These are phyloP conservation scores for Heterobasidion irregulare DNA, from an alignment of 1,284 basidiomycete genomes.

Conservation along the genomic window DNA sequence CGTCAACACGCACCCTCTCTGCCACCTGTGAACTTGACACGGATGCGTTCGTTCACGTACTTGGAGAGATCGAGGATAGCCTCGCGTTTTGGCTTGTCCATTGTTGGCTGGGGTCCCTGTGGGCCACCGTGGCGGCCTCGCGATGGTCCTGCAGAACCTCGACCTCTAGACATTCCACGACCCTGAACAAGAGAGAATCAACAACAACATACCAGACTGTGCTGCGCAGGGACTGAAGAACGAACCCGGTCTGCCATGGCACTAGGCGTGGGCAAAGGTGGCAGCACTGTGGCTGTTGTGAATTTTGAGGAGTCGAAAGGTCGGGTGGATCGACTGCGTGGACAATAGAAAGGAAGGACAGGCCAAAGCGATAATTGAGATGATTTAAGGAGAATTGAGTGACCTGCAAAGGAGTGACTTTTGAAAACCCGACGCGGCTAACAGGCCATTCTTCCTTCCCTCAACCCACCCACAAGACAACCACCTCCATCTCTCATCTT, in stretches of 20 bases:
- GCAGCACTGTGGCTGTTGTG: too few relatives aligned
- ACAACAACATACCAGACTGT: constrained; percentile 6
- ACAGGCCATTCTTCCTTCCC: constrained; percentile 12
- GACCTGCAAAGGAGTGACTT: background rate
- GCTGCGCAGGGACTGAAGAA: constrained; percentile 11
- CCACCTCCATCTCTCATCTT: constrained; percentile 6
- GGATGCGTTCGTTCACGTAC: constrained; percentile 87
- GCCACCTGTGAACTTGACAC: constrained; percentile 96
- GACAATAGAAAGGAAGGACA: background rate
- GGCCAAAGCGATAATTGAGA: background rate
- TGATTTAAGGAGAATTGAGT: background rate
- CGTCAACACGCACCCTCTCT: constrained; percentile 66
- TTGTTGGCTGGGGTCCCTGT: constrained; percentile 35
- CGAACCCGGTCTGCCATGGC: constrained; percentile 54
- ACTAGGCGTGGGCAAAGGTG: background rate
- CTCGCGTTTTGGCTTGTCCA: constrained; percentile 88
- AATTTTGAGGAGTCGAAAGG: too few relatives aligned
- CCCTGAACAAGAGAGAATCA: constrained; percentile 32
- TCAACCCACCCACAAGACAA: constrained; percentile 1
- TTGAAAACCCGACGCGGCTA: constrained; percentile 28
- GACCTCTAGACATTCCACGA: constrained; percentile 40
- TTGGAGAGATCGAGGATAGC: constrained; percentile 94
- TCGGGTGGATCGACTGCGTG: too few relatives aligned
- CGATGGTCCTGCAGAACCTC: constrained; percentile 24
- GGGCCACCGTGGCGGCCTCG: constrained; percentile 37